Percentiles rank a stretch among this genome's conserved stretches.
These are phyloP conservation scores for Aspergillus steynii DNA, from an alignment of 495 filamentous ascomycete species.

Conservation along the genomic window DNA sequence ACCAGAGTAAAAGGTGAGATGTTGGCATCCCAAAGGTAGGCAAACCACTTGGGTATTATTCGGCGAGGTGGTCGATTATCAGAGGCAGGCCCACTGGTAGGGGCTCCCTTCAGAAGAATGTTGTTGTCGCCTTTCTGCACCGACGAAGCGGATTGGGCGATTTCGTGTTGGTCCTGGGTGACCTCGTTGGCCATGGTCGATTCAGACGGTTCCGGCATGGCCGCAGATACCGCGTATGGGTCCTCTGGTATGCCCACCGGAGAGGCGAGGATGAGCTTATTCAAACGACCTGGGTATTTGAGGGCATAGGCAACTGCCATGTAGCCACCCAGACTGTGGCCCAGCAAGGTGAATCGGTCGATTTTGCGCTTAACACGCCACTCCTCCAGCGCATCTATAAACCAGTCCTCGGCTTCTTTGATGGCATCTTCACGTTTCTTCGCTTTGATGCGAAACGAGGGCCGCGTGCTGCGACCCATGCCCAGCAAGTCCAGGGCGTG, in stretches of 20 bases:
- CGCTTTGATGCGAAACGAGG: slow-evolving; percentile 77
- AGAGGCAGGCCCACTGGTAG: slow-evolving; percentile 34
- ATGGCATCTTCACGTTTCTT: slow-evolving; percentile 82
- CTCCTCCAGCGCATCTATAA: slow-evolving; percentile 93
- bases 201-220: slow-evolving; percentile 72
- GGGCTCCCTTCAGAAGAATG: slow-evolving; percentile 56
- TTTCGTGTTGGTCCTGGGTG: slow-evolving; percentile 68
- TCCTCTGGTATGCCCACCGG: slow-evolving; percentile 96
- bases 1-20: slow-evolving; percentile 92
- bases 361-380: slow-evolving; percentile 88
- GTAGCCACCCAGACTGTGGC: slow-evolving; percentile 92
- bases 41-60: slow-evolving; percentile 78
- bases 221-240: slow-evolving; percentile 81
- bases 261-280: slow-evolving; percentile 93
- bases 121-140: slow-evolving; percentile 54
- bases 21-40: slow-evolving; percentile 95
- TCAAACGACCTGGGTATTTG: slow-evolving; percentile 90
- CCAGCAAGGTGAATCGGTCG: slow-evolving; percentile 88
- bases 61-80: slow-evolving; percentile 52
- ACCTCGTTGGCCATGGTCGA: slow-evolving; percentile 72
- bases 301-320: slow-evolving; percentile 91
- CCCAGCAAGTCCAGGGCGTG: slow-evolving; percentile 91
- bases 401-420: slow-evolving; percentile 90
- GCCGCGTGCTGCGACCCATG: slow-evolving; percentile 88
- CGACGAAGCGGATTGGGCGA: slow-evolving; percentile 26